Evolutionary conservation across 139 green algal species (phyloP).

Genomic region (Prasinococcaceae sp.): DNA sequence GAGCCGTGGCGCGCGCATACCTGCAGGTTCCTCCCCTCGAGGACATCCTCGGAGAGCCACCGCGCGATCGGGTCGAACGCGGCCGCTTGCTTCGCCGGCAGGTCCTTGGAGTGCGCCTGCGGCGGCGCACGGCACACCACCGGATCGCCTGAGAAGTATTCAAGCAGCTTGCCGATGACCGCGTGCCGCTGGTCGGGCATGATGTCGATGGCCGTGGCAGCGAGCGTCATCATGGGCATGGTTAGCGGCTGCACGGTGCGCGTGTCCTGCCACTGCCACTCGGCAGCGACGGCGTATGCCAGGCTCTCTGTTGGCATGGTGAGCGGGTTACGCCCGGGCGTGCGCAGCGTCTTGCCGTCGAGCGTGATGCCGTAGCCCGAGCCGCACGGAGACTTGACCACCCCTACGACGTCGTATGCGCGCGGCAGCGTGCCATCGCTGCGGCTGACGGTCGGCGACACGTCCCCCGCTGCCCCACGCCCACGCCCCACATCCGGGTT

Average conservation of each 20-base stretch:
- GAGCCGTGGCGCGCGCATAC: too few relatives aligned
- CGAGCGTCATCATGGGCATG: slow-evolving; percentile 89
- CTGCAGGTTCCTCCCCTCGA: too few relatives aligned
- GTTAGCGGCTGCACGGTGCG: slow-evolving; percentile 47
- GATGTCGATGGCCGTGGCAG: slow-evolving; percentile 76
- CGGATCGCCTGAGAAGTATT: slow-evolving; percentile 71
- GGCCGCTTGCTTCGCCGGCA: slow-evolving; percentile 30
- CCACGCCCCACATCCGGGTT: too few relatives aligned
- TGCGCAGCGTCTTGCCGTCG: slow-evolving; percentile 5
- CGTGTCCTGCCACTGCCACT: slow-evolving; percentile 21
- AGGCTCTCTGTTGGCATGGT: slow-evolving; percentile 4
- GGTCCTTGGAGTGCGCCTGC: too few relatives aligned
- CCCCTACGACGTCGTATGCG: too few relatives aligned
- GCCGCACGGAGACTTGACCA: too few relatives aligned
- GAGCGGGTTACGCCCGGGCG: slow-evolving; percentile 1
- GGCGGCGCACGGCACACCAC: slow-evolving; percentile 40
- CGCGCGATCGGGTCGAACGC: slow-evolving; percentile 49
- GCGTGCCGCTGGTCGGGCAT: slow-evolving; percentile 44
- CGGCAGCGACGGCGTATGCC: slow-evolving; percentile 6
- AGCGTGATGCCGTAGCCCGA: slow-evolving; percentile 5
- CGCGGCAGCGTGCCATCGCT: too few relatives aligned
- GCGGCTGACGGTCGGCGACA: too few relatives aligned
- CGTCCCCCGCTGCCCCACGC: too few relatives aligned
- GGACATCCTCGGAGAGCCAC: slow-evolving; percentile 34
- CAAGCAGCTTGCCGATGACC: slow-evolving; percentile 61